A percentile compares a stretch with the other conserved stretches of the same genome.
Conservation (phyloP, 2,329 filamentous ascomycete genomes). For the Botrytis fragariae region DNA sequence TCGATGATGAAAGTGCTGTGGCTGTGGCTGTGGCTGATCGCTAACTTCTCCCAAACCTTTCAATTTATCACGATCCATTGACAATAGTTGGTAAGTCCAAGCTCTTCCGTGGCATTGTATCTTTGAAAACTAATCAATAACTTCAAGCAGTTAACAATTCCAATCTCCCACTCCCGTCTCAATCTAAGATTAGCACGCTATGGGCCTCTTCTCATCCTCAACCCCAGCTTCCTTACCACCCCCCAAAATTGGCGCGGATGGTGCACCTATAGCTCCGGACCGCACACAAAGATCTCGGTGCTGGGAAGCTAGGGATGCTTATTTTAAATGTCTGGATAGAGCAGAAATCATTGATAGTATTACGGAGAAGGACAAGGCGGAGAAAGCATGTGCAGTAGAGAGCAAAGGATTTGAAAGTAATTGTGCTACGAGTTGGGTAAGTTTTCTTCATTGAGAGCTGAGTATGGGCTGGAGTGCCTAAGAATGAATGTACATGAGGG, state of each 20-base stretch:
- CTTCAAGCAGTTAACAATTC: background rate
- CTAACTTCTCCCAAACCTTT: no score
- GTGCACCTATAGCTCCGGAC: slow-evolving; percentile 75
- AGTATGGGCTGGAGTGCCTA: background rate
- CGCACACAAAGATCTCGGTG: slow-evolving; percentile 77
- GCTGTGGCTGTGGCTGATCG: background rate
- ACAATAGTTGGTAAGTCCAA: background rate
- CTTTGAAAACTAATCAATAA: background rate
- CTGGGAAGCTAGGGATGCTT: slow-evolving; percentile 86
- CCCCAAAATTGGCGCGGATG: slow-evolving; percentile 50
- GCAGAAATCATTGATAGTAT: slow-evolving; percentile 77
- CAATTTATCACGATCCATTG: background rate
- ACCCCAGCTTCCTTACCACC: slow-evolving; percentile 39
- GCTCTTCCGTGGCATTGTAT: background rate
- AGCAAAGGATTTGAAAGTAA: slow-evolving; percentile 72
- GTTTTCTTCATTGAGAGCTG: slow-evolving; percentile 39
- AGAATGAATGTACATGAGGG: slow-evolving; percentile 22
- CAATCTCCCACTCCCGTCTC: background rate
- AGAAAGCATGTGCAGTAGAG: slow-evolving; percentile 58
- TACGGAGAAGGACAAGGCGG: slow-evolving; percentile 52
- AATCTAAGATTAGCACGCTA: slow-evolving; percentile 34
- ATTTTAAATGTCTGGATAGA: slow-evolving; percentile 83
- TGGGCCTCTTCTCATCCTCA: slow-evolving; percentile 50
- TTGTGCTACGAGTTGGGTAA: slow-evolving; percentile 87
- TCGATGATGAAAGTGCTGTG: background rate